Base-by-base conservation (phyloP, 768 basidiomycete species). In the Mycena kentingensis region DNA sequence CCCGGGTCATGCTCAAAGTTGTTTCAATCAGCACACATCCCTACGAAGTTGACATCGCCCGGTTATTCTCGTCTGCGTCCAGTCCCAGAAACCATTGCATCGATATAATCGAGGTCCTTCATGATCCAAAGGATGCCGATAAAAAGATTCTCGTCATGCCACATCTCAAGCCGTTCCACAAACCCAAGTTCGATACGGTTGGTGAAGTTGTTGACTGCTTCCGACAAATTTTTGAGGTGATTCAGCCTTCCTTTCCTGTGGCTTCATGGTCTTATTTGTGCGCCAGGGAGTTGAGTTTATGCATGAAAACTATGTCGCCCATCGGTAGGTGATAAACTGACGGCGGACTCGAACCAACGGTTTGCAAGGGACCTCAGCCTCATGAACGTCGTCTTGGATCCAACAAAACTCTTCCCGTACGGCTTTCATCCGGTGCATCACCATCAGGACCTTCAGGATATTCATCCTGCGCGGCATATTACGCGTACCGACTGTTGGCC, bases 201-300 rank as follows among this genome's bases (percentile, higher is more conserved):
- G 62, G 65, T 3, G 65, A 66, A 29, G 54, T 56, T 11, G 43
- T 63, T 19, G 57, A 61, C 19, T 61, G 58, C 29, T 38, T 66
- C 22, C 25, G 49, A 22, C 62, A 65, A 28, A 49, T 65, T 24
- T 51, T 65, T n/a, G 52, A 61, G 54, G 65, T 58, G n/a, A n/a
- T n/a, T n/a, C n/a, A n/a, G n/a, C n/a, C n/a, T n/a, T n/a, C n/a
- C n/a, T n/a, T n/a, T n/a, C n/a, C n/a, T n/a, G n/a, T n/a, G n/a
- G n/a, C n/a, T n/a, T n/a, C n/a, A 28, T 37, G 41, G 47, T 12
- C 2, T 8, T 18, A 18, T 27, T 12, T 26, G 7, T 24, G 22
- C n/a, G n/a, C n/a, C 24, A 51, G 49, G 49, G 51, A 1, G 22
- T 52, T 16, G 15, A 52, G 25, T 52, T 19, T 36, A 52, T 45